These are phyloP conservation scores for Candida dubliniensis DNA, from an alignment of 1,139 yeast genomes.

Conservation along the genomic window DNA sequence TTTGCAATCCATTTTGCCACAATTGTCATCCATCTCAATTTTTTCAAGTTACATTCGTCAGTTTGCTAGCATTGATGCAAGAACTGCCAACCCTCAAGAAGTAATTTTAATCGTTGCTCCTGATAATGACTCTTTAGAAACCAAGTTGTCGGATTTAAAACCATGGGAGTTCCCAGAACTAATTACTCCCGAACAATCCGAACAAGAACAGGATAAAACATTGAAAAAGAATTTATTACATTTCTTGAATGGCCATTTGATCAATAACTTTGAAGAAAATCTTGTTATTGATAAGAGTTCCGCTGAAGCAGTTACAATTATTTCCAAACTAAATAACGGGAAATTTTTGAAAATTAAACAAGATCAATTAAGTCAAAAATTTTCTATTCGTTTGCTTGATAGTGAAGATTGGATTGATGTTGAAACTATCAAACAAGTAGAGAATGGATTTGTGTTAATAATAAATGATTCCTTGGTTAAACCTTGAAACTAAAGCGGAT, in stretches of 20 bases:
- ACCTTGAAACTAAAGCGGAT: conserved; percentile 13
- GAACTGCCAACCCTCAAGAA: conserved; percentile 37
- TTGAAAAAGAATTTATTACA: conserved; percentile 47
- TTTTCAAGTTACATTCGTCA: conserved; percentile 60
- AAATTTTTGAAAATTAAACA: conserved; percentile 44
- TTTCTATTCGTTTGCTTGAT: conserved; percentile 29
- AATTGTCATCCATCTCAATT: conserved; percentile 44
- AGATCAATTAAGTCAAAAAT: conserved; percentile 32
- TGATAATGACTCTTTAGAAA: conserved; percentile 50
- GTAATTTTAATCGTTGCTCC: conserved; percentile 61
- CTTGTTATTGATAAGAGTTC: conserved; percentile 18
- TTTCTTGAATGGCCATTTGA: conserved; percentile 58
- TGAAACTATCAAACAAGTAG: conserved; percentile 43
- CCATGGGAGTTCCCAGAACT: conserved; percentile 71
- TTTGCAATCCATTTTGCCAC: conserved; percentile 43
- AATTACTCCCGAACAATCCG: conserved; percentile 33
- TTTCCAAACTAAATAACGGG: conserved; percentile 39
- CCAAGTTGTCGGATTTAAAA: conserved; percentile 37
- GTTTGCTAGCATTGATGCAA: conserved; percentile 39
- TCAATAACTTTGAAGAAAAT: conserved; percentile 23
- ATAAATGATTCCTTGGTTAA: conserved; percentile 44
- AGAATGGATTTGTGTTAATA: conserved; percentile 59
- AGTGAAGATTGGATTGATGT: conserved; percentile 41
- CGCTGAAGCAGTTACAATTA: conserved; percentile 17
- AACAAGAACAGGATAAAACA: conserved; percentile 42